A percentile compares a stretch with the other conserved stretches of the same genome.
These are phyloP conservation scores for Phytopythium mirpurense DNA, from an alignment of 352 stramenopile species.

Conservation along the genomic window DNA sequence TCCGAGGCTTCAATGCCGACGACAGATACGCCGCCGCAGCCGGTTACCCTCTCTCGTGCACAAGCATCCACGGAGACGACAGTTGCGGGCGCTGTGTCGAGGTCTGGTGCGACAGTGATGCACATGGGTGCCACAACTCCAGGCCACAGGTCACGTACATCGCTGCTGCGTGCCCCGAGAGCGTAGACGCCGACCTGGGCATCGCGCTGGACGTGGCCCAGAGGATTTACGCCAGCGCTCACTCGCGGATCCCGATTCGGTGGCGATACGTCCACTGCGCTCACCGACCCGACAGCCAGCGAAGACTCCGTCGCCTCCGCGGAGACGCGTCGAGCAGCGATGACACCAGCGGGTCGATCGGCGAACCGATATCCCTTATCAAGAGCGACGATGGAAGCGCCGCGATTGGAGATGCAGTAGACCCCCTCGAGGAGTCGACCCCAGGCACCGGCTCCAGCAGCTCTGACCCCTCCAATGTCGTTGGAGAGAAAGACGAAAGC, in stretches of 20 bases:
- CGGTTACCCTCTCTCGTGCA: background rate
- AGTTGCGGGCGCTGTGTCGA: slow-evolving; percentile 15
- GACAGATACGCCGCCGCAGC: background rate
- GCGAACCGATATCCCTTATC: background rate
- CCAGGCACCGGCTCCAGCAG: background rate
- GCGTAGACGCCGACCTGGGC: slow-evolving; percentile 10
- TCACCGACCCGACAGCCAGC: background rate
- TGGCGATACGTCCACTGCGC: slow-evolving; percentile 22
- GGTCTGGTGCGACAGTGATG: slow-evolving; percentile 16
- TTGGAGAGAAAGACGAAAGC: background rate
- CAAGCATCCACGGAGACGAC: background rate
- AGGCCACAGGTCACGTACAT: slow-evolving; percentile 17
- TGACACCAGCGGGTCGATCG: background rate
- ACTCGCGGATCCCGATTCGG: slow-evolving; percentile 6
- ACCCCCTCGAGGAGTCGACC: background rate
- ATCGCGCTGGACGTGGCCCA: slow-evolving; percentile 8
- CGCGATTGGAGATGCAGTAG: background rate
- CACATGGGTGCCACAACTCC: background rate
- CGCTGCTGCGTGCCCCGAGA: slow-evolving; percentile 9
- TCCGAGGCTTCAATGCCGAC: background rate
- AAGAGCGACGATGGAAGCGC: background rate
- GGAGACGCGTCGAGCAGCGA: background rate
- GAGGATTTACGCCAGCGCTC: background rate
- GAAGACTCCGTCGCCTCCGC: background rate
- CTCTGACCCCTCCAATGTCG: background rate